Conservation (phyloP, 1,139 yeast species). For the Nadsonia commutata region DNA sequence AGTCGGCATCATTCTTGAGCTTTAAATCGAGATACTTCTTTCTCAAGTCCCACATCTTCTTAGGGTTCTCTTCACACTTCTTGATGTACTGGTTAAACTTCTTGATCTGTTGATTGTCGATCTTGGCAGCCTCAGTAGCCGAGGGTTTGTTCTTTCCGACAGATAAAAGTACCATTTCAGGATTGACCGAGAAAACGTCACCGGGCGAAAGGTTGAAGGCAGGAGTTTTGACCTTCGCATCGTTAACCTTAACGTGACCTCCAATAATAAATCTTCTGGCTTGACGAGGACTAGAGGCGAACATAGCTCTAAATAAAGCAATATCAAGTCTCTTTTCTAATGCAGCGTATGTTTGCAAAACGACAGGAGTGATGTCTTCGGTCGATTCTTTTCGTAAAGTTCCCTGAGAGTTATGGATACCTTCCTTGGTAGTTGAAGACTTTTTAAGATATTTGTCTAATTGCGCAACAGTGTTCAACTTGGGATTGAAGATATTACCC, state of each 20-base stretch:
- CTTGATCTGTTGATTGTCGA: slow-evolving; percentile 56
- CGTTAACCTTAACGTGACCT: slow-evolving; percentile 80
- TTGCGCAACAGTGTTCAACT: slow-evolving; percentile 61
- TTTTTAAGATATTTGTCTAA: slow-evolving; percentile 23
- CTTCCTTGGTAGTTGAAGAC: slow-evolving; percentile 28
- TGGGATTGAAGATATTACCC: slow-evolving; percentile 56
- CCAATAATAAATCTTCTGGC: slow-evolving; percentile 78
- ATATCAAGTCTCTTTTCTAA: slow-evolving; percentile 80
- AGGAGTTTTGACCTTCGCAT: slow-evolving; percentile 61
- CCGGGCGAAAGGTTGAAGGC: slow-evolving; percentile 69
- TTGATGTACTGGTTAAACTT: slow-evolving; percentile 64
- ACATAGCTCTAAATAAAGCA: slow-evolving; percentile 82
- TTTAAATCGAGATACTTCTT: slow-evolving; percentile 14
- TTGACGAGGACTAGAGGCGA: slow-evolving; percentile 87
- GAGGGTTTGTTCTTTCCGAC: slow-evolving; percentile 77
- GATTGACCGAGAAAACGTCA: slow-evolving; percentile 73
- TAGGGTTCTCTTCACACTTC: slow-evolving; percentile 42
- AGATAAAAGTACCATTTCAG: slow-evolving; percentile 75
- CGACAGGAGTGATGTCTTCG: slow-evolving; percentile 41
- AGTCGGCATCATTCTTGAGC: not conserved
- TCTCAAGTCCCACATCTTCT: slow-evolving; percentile 41
- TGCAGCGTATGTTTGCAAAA: slow-evolving; percentile 76
- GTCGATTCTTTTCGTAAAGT: slow-evolving; percentile 11
- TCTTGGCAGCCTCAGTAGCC: slow-evolving; percentile 45
- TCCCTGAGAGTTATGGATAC: slow-evolving; percentile 11